Percentiles rank a stretch among this genome's conserved stretches.
These are phyloP conservation scores for Pseudonitzschia delicatissima DNA, from an alignment of 108 stramenopile genomes.

Conservation along the genomic window DNA sequence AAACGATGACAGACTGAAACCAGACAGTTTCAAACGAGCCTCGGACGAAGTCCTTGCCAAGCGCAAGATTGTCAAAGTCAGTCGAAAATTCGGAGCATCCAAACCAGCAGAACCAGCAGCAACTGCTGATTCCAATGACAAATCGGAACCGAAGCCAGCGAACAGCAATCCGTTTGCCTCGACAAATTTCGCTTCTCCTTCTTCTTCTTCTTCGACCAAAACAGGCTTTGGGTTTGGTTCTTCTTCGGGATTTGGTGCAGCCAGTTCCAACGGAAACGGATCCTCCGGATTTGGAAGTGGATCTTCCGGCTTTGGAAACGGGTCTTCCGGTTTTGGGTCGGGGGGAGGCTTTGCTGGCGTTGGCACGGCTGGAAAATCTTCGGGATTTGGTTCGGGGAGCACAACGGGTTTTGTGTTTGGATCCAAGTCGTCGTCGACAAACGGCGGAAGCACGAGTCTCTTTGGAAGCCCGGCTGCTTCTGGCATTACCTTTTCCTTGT, in stretches of 20 bases:
- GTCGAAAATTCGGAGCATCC: constrained; percentile 21
- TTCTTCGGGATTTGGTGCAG: constrained; percentile 23
- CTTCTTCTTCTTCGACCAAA: background rate
- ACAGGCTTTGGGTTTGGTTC: constrained; percentile 29
- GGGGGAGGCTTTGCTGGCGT: background rate
- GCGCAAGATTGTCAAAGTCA: constrained; percentile 41
- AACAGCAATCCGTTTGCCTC: constrained; percentile 11
- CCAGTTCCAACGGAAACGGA: background rate
- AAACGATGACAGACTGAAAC: background rate
- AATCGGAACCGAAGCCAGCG: background rate
- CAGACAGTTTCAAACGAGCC: constrained; percentile 30
- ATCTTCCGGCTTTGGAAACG: background rate
- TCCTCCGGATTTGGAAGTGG: background rate
- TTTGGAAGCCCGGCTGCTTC: constrained; percentile 1
- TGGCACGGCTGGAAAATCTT: background rate
- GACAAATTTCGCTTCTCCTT: background rate
- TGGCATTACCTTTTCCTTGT: background rate
- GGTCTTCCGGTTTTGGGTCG: background rate
- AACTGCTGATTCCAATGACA: background rate
- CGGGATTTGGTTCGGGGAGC: background rate
- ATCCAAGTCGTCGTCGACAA: background rate
- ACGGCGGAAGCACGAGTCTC: background rate
- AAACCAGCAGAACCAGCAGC: background rate
- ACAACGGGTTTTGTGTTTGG: background rate
- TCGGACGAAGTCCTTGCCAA: constrained; percentile 28